Evolutionary conservation across 2,329 filamentous ascomycete species (phyloP), one percentile per base, ranked within the genome.

Genomic region (Canariomyces notabilis): DNA sequence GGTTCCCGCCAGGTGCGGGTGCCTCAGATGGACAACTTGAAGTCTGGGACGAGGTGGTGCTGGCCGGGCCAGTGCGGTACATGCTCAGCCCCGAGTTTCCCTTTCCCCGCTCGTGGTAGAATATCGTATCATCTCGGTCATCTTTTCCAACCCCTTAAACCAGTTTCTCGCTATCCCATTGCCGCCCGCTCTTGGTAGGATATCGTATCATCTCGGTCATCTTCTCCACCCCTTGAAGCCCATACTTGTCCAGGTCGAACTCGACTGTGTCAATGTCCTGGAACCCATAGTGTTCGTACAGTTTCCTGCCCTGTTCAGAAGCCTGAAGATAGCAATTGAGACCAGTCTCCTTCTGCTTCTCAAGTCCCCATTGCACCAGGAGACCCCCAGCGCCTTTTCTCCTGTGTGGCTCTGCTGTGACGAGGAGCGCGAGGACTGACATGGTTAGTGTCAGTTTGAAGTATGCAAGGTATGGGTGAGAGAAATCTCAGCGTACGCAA

Each of bases 141-240:
- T 35, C 9, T 16, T 9, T 16, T 35, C 7, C 14, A 35, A 12
- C n/a, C 33, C 33, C 16, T 7, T 3, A 35, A 35, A 16, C 2
- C 7, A 3, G 33, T 35, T 4, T 6, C 18, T n/a, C 16, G 9
- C 33, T 16, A 35, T n/a, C n/a, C n/a, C n/a, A n/a, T n/a, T n/a
- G n/a, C n/a, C n/a, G n/a, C 4, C 33, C 16, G 33, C 33, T 35
- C 33, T 12, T 18, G 19, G 15, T 37, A 9, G 35, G 35, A 37
- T 37, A 37, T 18, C 35, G 35, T 37, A 37, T 37, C 35, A 37
- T 37, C 35, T 20, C 35, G 3, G 35, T 37, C 35, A 37, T 37
- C 11, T 8, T 6, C 35, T 37, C 18, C 6, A 37, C 35, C n/a
- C 35, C 35, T 20, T 21, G 4, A 18, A 37, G 35, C 2, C 18